Conservation (phyloP, 768 basidiomycete species). For the Trametes punicea region DNA sequence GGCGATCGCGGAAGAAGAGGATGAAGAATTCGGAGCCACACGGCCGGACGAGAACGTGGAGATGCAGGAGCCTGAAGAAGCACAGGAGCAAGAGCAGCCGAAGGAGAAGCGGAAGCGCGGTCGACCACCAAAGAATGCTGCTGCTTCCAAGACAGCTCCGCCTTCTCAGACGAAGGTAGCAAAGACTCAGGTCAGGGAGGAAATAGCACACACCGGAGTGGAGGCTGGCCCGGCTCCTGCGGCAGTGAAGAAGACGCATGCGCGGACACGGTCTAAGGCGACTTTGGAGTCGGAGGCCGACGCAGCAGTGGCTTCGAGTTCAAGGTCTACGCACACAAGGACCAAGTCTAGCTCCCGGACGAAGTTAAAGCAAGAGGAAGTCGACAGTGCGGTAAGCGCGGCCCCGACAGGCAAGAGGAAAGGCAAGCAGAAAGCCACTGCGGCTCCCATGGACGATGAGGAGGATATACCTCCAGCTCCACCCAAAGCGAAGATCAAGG, state of each 20-base stretch:
- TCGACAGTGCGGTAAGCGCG: not conserved
- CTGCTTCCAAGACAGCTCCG: not conserved
- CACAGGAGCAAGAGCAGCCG: not conserved
- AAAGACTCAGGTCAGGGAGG: not conserved
- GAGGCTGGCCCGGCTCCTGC: not conserved
- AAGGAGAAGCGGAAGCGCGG: slow-evolving; percentile 21
- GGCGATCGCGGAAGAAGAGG: slow-evolving; percentile 30
- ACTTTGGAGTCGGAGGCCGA: slow-evolving; percentile 21
- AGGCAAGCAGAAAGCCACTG: slow-evolving; percentile 8
- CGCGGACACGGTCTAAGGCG: slow-evolving; percentile 22
- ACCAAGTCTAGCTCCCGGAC: slow-evolving; percentile 13
- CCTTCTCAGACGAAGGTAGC: slow-evolving; percentile 9
- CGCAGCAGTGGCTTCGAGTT: not conserved
- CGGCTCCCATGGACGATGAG: slow-evolving; percentile 6
- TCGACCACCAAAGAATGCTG: slow-evolving; percentile 12
- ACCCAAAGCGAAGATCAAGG: slow-evolving; percentile 11
- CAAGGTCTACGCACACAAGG: slow-evolving; percentile 17
- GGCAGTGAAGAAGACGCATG: slow-evolving; percentile 15
- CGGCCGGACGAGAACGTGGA: slow-evolving; percentile 15
- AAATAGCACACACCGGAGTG: not conserved
- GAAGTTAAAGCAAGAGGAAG: slow-evolving; percentile 18
- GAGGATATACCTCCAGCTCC: slow-evolving; percentile 11
- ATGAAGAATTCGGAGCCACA: slow-evolving; percentile 20
- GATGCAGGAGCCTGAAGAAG: not conserved
- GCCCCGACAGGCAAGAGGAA: slow-evolving; percentile 11